Conservation (phyloP, 2,329 filamentous ascomycete species). For the Blastomyces silverae region DNA sequence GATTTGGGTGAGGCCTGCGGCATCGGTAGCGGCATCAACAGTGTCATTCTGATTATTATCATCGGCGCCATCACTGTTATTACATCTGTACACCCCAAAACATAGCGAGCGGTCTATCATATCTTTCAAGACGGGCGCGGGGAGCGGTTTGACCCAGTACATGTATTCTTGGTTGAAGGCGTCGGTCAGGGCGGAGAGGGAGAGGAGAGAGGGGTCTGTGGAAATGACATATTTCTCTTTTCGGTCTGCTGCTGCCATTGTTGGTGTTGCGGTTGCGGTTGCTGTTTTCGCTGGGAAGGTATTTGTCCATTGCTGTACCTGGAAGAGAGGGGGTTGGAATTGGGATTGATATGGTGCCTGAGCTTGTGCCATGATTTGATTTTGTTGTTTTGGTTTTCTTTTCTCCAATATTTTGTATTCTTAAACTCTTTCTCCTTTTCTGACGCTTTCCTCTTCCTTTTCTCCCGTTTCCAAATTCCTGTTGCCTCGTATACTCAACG, state of each 20-base stretch:
- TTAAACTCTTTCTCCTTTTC: neutral
- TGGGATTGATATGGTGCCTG: neutral
- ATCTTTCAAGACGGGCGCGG: slow-evolving; percentile 44
- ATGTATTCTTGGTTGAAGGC: slow-evolving; percentile 52
- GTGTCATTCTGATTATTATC: neutral
- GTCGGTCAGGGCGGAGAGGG: slow-evolving; percentile 49
- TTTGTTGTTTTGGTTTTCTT: neutral
- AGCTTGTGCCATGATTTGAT: neutral
- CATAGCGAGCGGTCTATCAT: slow-evolving; percentile 55
- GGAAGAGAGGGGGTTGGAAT: slow-evolving; percentile 3
- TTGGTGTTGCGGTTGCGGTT: neutral
- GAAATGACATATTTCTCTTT: slow-evolving; percentile 53
- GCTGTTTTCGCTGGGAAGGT: neutral
- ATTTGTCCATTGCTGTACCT: slow-evolving; percentile 3
- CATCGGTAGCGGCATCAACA: neutral
- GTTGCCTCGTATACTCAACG: too few species aligned
- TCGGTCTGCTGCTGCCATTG: neutral
- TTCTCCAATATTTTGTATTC: neutral
- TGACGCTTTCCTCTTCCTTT: neutral
- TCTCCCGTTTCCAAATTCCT: too few species aligned
- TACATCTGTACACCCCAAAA: slow-evolving; percentile 48
- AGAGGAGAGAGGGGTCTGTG: slow-evolving; percentile 52
- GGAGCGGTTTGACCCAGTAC: slow-evolving; percentile 55
- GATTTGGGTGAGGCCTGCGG: slow-evolving; percentile 37
- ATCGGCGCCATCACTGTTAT: slow-evolving; percentile 15